These are phyloP conservation scores for Quercus mongolica DNA, from an alignment of 306 rosid species.

Conservation along the genomic window DNA sequence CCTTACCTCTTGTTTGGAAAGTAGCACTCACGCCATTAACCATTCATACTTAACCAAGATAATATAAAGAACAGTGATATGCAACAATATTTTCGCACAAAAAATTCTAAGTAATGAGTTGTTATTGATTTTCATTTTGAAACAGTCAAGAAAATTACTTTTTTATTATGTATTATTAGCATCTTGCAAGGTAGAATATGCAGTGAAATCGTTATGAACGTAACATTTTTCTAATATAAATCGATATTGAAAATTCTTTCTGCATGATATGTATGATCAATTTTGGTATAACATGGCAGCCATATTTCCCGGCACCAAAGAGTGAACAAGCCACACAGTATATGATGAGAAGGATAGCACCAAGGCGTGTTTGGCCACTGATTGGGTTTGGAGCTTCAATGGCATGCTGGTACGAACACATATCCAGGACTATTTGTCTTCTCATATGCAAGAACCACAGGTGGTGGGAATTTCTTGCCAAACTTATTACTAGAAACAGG, in stretches of 20 bases:
- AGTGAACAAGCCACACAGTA: constrained; percentile 69
- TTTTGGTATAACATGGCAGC: constrained; percentile 30
- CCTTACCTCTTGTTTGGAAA: too few relatives aligned
- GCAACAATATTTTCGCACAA: too few relatives aligned
- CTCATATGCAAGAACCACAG: constrained; percentile 93
- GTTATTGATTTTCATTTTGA: too few relatives aligned
- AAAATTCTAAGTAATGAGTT: too few relatives aligned
- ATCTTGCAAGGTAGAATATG: too few relatives aligned
- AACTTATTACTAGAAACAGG: constrained; percentile 83
- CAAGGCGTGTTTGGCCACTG: constrained; percentile 88
- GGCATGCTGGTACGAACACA: constrained; percentile 95
- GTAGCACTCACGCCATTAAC: too few relatives aligned
- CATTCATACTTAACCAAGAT: too few relatives aligned
- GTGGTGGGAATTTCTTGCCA: constrained; percentile 70
- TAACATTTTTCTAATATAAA: too few relatives aligned
- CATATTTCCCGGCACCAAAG: constrained; percentile 67
- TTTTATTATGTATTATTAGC: too few relatives aligned
- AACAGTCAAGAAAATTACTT: too few relatives aligned
- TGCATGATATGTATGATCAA: background rate
- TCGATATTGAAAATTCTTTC: background rate
- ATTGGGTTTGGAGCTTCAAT: constrained; percentile 72
- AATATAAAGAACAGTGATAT: too few relatives aligned
- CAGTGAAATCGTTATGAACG: too few relatives aligned
- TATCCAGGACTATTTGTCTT: constrained; percentile 71
- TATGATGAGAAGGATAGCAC: constrained; percentile 82